These are phyloP conservation scores for Medicago ruthenica DNA, from an alignment of 306 rosid species.

Conservation along the genomic window DNA sequence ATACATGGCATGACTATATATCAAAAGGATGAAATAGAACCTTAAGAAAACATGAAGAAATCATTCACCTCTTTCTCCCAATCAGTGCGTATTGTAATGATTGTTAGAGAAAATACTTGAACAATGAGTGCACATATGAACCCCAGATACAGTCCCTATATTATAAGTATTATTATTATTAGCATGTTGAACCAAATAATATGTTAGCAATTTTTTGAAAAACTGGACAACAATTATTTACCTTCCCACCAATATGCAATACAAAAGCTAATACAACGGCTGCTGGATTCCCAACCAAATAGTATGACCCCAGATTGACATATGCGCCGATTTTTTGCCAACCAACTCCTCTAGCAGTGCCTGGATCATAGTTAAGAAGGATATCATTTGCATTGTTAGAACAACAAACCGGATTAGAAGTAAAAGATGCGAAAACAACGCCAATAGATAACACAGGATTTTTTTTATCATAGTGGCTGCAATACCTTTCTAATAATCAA, in stretches of 20 bases:
- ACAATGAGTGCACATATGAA: slow-evolving; percentile 69
- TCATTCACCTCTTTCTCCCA: slow-evolving; percentile 70
- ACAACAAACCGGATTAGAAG: neutral
- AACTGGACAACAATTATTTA: neutral
- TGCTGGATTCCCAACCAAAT: slow-evolving; percentile 19
- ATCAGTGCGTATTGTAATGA: slow-evolving; percentile 60
- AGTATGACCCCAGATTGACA: slow-evolving; percentile 43
- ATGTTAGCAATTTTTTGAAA: neutral
- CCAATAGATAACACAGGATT: neutral
- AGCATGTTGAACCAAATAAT: neutral
- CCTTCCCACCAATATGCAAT: slow-evolving; percentile 31
- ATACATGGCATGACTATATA: neutral
- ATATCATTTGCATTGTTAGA: neutral
- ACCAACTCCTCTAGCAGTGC: slow-evolving; percentile 46
- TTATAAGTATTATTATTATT: neutral
- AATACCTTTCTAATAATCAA: no score
- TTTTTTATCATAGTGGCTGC: no score
- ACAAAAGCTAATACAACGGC: slow-evolving; percentile 41
- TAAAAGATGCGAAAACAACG: neutral
- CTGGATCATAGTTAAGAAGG: neutral
- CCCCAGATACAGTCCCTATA: slow-evolving; percentile 79
- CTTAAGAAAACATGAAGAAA: neutral
- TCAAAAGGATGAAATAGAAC: neutral
- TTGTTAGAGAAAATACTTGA: slow-evolving; percentile 57
- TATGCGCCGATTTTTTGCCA: slow-evolving; percentile 48